Evolutionary conservation across 352 stramenopile genomes (phyloP).

Genomic region (Pythium volutum): DNA sequence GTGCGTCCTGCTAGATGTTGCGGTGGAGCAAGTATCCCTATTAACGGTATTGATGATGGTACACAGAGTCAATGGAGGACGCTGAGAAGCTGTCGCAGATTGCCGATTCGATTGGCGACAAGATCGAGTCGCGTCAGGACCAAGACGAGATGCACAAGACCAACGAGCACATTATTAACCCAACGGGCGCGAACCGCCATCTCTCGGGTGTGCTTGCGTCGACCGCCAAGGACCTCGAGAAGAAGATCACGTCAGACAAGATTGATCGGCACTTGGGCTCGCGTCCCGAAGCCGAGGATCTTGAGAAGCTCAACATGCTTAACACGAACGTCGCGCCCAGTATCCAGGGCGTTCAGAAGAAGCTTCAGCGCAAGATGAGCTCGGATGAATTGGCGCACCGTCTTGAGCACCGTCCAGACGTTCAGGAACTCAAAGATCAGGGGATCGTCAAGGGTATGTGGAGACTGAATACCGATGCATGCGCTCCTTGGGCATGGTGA

Average conservation of each 20-base stretch:
- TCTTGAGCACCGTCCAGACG: conserved; percentile 63
- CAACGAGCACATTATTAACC: conserved; percentile 54
- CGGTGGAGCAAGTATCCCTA: not conserved
- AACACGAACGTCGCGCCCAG: conserved; percentile 47
- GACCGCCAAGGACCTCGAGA: conserved; percentile 45
- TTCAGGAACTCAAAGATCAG: conserved; percentile 71
- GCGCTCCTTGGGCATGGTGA: not conserved
- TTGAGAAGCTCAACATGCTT: conserved; percentile 54
- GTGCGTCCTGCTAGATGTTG: conserved; percentile 21
- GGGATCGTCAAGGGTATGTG: conserved; percentile 55
- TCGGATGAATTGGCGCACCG: conserved; percentile 67
- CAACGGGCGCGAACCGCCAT: conserved; percentile 33
- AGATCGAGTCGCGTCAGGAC: conserved; percentile 42
- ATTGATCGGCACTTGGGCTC: conserved; percentile 62
- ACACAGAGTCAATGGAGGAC: conserved; percentile 38
- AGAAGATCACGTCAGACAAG: conserved; percentile 56
- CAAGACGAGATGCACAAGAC: conserved; percentile 48
- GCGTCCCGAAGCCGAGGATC: conserved; percentile 40
- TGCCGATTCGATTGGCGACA: conserved; percentile 39
- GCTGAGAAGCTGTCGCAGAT: conserved; percentile 38
- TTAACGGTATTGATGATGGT: not conserved
- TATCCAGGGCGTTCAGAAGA: conserved; percentile 70
- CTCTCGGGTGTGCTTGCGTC: conserved; percentile 41
- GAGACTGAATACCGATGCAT: not conserved
- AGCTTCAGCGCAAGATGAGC: conserved; percentile 72